Conservation (phyloP, 2,329 filamentous ascomycete species). For the Arthrobotrys entomopaga region DNA sequence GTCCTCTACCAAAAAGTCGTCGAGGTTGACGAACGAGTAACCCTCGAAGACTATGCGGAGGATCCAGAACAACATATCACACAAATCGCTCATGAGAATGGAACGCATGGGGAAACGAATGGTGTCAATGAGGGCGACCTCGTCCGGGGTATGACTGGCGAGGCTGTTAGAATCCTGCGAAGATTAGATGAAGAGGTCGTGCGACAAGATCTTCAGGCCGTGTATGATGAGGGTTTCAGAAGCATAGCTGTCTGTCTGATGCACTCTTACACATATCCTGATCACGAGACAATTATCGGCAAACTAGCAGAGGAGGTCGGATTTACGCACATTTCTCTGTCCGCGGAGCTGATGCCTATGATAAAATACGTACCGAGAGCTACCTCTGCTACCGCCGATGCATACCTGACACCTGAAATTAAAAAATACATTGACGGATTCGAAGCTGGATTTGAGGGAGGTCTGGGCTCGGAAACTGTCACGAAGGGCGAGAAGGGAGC, state of each 20-base stretch:
- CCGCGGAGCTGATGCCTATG: conserved; percentile 86
- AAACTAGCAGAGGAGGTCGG: conserved; percentile 81
- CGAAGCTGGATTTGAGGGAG: conserved; percentile 80
- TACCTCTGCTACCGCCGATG: conserved; percentile 81
- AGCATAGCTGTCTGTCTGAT: conserved; percentile 91
- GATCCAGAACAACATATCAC: conserved; percentile 76
- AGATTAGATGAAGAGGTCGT: conserved; percentile 70
- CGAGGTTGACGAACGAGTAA: conserved; percentile 91
- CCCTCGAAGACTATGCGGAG: conserved; percentile 89
- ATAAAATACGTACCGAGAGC: conserved; percentile 81
- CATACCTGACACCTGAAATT: conserved; percentile 81
- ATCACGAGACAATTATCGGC: conserved; percentile 82
- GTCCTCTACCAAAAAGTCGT: conserved; percentile 85
- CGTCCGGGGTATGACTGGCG: conserved; percentile 77
- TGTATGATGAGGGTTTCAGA: conserved; percentile 76
- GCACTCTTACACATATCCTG: conserved; percentile 90
- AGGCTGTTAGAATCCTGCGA: conserved; percentile 76
- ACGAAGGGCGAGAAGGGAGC: conserved; percentile 75
- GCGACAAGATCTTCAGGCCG: conserved; percentile 70
- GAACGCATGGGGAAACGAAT: conserved; percentile 58
- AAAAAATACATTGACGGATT: conserved; percentile 82
- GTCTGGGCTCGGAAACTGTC: conserved; percentile 79
- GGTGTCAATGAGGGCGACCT: conserved; percentile 68
- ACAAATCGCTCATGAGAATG: conserved; percentile 61
- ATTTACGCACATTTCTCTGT: conserved; percentile 82